Conservation (phyloP, 805 yeast genomes). For the Pichia scutulata region DNA sequence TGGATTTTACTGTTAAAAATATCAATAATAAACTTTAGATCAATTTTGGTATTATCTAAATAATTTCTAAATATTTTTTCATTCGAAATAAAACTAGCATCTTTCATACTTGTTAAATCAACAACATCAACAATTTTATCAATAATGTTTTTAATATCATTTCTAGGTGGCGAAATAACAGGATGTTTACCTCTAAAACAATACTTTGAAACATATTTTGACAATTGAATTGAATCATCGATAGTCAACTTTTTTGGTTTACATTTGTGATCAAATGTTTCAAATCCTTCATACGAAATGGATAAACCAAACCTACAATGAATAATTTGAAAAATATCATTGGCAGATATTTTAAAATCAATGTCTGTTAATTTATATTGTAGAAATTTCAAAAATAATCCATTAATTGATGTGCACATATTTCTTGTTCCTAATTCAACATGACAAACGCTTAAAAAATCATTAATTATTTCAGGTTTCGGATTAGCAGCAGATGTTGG, state of each 20-base stretch:
- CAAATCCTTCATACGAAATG: conserved; percentile 49
- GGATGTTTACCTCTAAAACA: conserved; percentile 54
- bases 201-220: conserved; percentile 43
- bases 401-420: conserved; percentile 60
- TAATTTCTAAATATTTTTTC: conserved; percentile 37
- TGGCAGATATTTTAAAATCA: conserved; percentile 42
- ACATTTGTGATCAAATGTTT: conserved; percentile 61
- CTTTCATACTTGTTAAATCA: conserved; percentile 52
- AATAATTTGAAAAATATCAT: conserved; percentile 68
- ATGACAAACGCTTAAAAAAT: conserved; percentile 56
- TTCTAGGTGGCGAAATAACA: conserved; percentile 49
- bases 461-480: conserved; percentile 28
- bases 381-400: conserved; percentile 52
- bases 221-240: conserved; percentile 29
- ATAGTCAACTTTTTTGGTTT: conserved; percentile 32
- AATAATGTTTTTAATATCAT: conserved; percentile 63
- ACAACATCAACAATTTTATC: conserved; percentile 66
- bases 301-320: conserved; percentile 70
- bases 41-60: conserved; percentile 37
- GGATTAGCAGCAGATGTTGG: conserved; percentile 11
- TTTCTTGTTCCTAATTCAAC: conserved; percentile 61
- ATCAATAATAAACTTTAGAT: conserved; percentile 37
- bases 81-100: conserved; percentile 40
- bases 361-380: conserved; percentile 45
- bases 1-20: conserved; percentile 44